These are phyloP conservation scores for Mycena venus DNA, from an alignment of 768 basidiomycete species.

Conservation along the genomic window DNA sequence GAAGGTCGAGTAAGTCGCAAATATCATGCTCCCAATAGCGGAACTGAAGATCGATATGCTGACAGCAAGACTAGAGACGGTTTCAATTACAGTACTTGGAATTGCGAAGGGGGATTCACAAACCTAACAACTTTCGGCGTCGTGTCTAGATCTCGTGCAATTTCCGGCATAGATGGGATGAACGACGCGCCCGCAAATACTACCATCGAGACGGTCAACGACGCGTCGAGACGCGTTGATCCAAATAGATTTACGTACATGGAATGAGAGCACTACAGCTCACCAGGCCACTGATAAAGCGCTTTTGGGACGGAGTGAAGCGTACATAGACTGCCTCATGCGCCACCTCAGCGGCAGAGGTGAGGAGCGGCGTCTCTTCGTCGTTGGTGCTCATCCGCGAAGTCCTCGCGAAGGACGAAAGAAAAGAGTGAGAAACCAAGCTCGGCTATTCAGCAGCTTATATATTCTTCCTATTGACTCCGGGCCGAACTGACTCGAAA, in stretches of 20 bases:
- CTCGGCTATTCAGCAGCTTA: too few species aligned
- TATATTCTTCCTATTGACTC: too few species aligned
- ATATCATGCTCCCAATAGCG: conserved; percentile 62
- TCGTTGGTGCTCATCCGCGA: not conserved
- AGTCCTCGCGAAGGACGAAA: not conserved
- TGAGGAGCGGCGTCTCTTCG: conserved; percentile 53
- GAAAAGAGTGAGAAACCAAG: not conserved
- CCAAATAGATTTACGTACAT: conserved; percentile 50
- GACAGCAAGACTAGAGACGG: conserved; percentile 56
- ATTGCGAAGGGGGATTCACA: not conserved
- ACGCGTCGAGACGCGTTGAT: not conserved
- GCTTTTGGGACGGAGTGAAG: conserved; percentile 68
- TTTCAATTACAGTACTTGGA: not conserved
- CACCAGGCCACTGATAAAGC: conserved; percentile 67
- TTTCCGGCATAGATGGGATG: conserved; percentile 80
- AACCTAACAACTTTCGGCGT: conserved; percentile 72
- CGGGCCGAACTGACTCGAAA: too few species aligned
- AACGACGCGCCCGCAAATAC: conserved; percentile 80
- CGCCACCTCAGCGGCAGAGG: conserved; percentile 7
- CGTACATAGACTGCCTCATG: conserved; percentile 64
- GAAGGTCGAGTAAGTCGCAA: conserved; percentile 65
- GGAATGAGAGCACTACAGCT: conserved; percentile 75
- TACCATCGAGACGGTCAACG: conserved; percentile 39
- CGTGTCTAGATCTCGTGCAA: conserved; percentile 73
- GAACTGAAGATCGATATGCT: conserved; percentile 63